phyloP scores from a whole-genome alignment of 225 moss, liverwort and hornwort genomes.

The Asterella californica region DNA sequence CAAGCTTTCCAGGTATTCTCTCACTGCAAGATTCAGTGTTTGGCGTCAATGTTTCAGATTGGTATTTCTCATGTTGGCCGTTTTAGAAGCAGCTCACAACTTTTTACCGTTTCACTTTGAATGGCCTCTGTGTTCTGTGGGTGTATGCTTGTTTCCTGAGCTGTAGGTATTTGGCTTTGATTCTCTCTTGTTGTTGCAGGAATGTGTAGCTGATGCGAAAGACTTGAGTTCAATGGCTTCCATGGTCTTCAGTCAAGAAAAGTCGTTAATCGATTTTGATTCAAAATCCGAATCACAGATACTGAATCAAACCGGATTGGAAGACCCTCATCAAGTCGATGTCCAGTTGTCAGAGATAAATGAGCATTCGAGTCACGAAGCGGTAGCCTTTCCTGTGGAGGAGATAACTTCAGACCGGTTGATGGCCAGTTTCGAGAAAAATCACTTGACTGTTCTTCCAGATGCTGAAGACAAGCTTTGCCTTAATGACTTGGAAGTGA shows the following conservation, averaged over 20 bases:
- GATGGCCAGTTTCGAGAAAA: constrained; percentile 4
- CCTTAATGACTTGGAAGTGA: neutral
- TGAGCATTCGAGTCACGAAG: neutral
- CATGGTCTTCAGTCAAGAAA: neutral
- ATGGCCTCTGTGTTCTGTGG: neutral
- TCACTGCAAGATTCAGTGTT: no score
- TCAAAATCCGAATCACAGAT: neutral
- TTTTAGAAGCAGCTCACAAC: neutral
- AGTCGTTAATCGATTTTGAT: neutral
- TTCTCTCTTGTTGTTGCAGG: constrained; percentile 21
- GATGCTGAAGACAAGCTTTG: neutral
- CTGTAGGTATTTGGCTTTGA: no score
- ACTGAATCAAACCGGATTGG: neutral
- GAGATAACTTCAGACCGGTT: neutral
- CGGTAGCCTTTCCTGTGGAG: neutral
- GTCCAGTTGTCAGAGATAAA: neutral
- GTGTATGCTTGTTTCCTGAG: neutral
- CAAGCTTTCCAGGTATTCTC: constrained; percentile 55
- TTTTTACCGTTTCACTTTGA: neutral
- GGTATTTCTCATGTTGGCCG: neutral
- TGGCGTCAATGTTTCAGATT: neutral
- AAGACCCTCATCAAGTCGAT: neutral
- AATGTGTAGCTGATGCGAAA: constrained; percentile 26
- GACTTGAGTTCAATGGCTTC: constrained; percentile 16
- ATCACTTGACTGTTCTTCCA: constrained; percentile 6